Base-by-base conservation (phyloP, 768 basidiomycete genomes). In the Hygrocybe coccinea region DNA sequence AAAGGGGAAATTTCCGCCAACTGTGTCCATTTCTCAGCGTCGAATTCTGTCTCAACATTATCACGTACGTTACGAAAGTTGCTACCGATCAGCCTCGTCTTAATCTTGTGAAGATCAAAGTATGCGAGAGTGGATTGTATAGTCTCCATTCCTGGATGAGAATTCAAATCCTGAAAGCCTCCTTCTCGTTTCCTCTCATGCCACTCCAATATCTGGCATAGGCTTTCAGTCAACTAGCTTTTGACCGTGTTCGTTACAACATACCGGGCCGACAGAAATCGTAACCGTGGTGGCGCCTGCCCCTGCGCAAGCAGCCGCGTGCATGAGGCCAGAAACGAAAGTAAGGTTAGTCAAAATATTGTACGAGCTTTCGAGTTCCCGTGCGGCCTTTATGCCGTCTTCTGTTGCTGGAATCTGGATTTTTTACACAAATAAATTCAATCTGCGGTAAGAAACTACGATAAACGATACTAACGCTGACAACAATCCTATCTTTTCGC, bases 351-450 rank as follows among this genome's bases (percentile, higher is more conserved):
- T 77, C 19, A 74, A 68, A 29, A 84, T 77, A n/a, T 64, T 62
- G 47, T 77, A 60, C 44, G 62, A 61, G 19, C 65, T 58, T 35
- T 70, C 65, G 10, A 85, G 74, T 49, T 63, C 60, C 22, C 62
- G 65, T 0, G 81, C 76, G 5, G 84, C 83, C 22, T 56, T 51
- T 11, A 85, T 72, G 14, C 84, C 85, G 25, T 69, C 69, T 35
- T 78, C 74, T 0, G 83, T 85, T 5, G 83, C 82, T 29, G 83
- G 81, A 37, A 86, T 75, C 83, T 85, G 45, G 35, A 46, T 14
- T n/a, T 22, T 22, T 25, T 21, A n/a, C n/a, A n/a, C n/a, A n/a
- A n/a, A n/a, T n/a, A 29, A 38, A n/a, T n/a, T 22, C 17, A 35
- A 22, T 52, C 21, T 36, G 36, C 22, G 25, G 50, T 14, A 38